Base-by-base conservation (phyloP, 2,329 filamentous ascomycete genomes). In the Rutstroemia sp. region DNA sequence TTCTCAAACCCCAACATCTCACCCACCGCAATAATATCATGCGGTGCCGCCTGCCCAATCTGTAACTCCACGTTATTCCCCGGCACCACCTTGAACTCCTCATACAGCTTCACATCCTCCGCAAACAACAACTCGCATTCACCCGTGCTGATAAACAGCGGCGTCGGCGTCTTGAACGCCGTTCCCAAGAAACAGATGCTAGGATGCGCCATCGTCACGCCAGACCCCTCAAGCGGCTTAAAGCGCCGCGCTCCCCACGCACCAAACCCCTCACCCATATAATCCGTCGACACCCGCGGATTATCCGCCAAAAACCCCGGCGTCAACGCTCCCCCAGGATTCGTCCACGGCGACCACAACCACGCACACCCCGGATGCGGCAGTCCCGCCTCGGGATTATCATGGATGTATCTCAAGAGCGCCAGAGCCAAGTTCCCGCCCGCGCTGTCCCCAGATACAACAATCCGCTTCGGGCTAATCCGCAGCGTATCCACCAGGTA, bases 401-500 rank as follows among this genome's bases (percentile, higher is more conserved):
- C 73, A 8, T 63, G 53, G 5, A 80, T 60, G 61, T 80, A 79
- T 17, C 76, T 69, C 34, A 79, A 66, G 14, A 80, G 64, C 0
- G 69, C 69, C 21, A 78, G 69, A 0, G 66, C 69, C 10, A 76
- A 65, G 60, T 79, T 78, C 0, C 67, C 77, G 53, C 78, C 78
- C 0, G 78, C 77, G 36, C 73, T 76, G 63, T 80, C 78, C 5
- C 78, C 78, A 0, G 71, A 73, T 0, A 80, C 16, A 0, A 75
- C 67, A 54, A 80, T 75, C 36, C 73, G 68, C 0, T 58, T 50
- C 0, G 76, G 61, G 0, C 73, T 63, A 44, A 80, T 70, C 0
- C 67, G 58, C 14, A 75, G 63, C 1, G 40, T 54, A 4, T 68
- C 66, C n/a, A 72, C 63, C 10, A 77, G 57, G 63, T 78, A 75